These are phyloP conservation scores for Apiospora koreana DNA, from an alignment of 2,329 filamentous ascomycete genomes.

Conservation along the genomic window DNA sequence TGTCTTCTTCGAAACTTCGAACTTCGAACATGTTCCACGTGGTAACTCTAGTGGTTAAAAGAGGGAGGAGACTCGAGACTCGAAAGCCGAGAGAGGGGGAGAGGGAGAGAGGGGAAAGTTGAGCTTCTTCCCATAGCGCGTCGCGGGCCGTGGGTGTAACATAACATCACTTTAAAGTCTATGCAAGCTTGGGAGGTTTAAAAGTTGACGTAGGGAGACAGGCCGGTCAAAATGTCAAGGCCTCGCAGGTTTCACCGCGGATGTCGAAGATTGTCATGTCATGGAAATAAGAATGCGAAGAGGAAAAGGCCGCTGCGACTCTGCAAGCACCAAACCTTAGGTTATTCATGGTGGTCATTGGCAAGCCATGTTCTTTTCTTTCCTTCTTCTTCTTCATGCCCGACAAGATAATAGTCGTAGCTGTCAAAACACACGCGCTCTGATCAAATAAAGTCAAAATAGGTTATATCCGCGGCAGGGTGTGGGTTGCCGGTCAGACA, in stretches of 20 bases:
- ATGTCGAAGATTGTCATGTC: background rate
- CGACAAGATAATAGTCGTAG: background rate
- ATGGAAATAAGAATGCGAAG: background rate
- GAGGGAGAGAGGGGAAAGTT: background rate
- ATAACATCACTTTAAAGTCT: background rate
- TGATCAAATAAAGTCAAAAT: background rate
- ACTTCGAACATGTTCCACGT: slow-evolving; percentile 4
- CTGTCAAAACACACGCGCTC: slow-evolving; percentile 2
- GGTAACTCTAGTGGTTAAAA: background rate
- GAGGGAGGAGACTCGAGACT: background rate
- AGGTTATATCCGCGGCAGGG: background rate
- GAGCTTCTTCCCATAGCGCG: background rate
- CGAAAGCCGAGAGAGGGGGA: background rate
- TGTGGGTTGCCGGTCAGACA: slow-evolving; percentile 4
- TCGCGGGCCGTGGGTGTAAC: slow-evolving; percentile 5
- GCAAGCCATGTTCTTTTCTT: background rate
- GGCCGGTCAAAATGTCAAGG: background rate
- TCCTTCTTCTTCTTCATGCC: background rate
- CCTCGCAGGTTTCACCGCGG: background rate
- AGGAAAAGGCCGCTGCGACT: background rate
- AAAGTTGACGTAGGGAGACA: background rate
- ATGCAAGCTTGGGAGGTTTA: background rate
- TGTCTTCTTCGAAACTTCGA: background rate
- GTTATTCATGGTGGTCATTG: background rate
- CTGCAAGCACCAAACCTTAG: slow-evolving; percentile 2